Percentiles rank a stretch among this genome's conserved stretches.
phyloP scores from a whole-genome alignment of 2,329 filamentous ascomycete genomes.

The Epichloe sp. region DNA sequence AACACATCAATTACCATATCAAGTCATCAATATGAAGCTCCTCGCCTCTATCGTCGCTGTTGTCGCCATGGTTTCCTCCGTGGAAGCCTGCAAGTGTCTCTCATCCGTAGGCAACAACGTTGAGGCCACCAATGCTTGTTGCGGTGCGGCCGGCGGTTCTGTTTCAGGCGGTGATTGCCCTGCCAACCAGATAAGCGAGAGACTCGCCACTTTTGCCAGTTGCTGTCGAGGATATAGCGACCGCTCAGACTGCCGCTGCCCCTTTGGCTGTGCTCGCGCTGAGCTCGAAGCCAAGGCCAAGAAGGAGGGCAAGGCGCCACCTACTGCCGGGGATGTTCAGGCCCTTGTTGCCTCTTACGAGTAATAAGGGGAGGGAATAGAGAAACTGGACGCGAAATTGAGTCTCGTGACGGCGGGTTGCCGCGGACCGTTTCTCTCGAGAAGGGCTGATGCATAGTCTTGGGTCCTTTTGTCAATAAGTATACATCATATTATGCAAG shows the following conservation, averaged over 20 bases:
- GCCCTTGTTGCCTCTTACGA: background rate
- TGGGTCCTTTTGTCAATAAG: too few species aligned
- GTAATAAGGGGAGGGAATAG: background rate
- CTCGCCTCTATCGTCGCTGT: background rate
- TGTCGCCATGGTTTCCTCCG: background rate
- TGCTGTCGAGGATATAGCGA: background rate
- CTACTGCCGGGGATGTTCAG: background rate
- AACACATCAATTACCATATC: too few species aligned
- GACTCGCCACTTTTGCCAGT: background rate
- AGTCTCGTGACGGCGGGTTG: too few species aligned
- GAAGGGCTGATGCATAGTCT: too few species aligned
- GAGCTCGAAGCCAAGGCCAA: background rate
- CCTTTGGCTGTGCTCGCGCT: background rate
- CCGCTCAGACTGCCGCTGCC: background rate
- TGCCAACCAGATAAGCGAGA: background rate
- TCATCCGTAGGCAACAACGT: background rate
- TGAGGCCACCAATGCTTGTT: background rate
- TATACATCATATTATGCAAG: too few species aligned
- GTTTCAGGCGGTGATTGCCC: background rate
- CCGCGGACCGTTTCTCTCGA: too few species aligned
- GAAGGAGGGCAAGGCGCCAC: background rate
- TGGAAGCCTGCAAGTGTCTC: constrained; percentile 4
- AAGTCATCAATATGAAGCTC: constrained; percentile 1
- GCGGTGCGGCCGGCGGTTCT: background rate
- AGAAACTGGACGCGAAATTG: too few species aligned